phyloP scores from a whole-genome alignment of 2,329 filamentous ascomycete species.

The Clonostachys sp. region DNA sequence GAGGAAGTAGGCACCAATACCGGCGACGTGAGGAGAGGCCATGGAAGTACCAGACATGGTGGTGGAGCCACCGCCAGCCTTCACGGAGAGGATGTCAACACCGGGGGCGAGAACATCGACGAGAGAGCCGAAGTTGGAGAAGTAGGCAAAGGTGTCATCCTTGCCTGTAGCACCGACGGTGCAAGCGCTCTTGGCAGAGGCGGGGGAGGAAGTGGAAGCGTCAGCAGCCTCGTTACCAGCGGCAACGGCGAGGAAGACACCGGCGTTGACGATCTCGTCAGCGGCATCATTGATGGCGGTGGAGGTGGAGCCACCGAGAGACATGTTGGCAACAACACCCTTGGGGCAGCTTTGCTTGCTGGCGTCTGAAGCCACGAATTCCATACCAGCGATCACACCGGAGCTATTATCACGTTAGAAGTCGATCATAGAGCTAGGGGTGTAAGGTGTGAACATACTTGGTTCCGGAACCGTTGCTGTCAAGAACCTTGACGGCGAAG shows the following conservation, averaged over 20 bases:
- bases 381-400: slow-evolving; percentile 36
- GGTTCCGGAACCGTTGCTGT: slow-evolving; percentile 25
- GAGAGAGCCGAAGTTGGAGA: slow-evolving; percentile 43
- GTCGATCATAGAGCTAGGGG: not conserved
- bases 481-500: slow-evolving; percentile 39
- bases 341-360: slow-evolving; percentile 27
- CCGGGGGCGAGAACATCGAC: slow-evolving; percentile 47
- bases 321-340: slow-evolving; percentile 48
- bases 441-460: slow-evolving; percentile 32
- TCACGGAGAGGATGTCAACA: slow-evolving; percentile 36
- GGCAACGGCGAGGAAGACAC: slow-evolving; percentile 49
- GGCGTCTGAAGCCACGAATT: slow-evolving; percentile 30
- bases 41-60: slow-evolving; percentile 38
- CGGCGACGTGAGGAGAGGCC: slow-evolving; percentile 31
- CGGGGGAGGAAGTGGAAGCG: slow-evolving; percentile 37
- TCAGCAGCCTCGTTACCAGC: slow-evolving; percentile 44
- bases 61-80: slow-evolving; percentile 28
- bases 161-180: slow-evolving; percentile 41
- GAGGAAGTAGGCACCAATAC: slow-evolving; percentile 31
- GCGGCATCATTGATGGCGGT: slow-evolving; percentile 42
- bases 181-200: slow-evolving; percentile 36
- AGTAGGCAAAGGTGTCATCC: slow-evolving; percentile 29
- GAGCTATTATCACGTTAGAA: slow-evolving; percentile 16
- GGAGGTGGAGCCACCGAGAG: slow-evolving; percentile 42
- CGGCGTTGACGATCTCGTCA: slow-evolving; percentile 29